Conservation (phyloP, 768 basidiomycete genomes). For the Mycena metata region DNA sequence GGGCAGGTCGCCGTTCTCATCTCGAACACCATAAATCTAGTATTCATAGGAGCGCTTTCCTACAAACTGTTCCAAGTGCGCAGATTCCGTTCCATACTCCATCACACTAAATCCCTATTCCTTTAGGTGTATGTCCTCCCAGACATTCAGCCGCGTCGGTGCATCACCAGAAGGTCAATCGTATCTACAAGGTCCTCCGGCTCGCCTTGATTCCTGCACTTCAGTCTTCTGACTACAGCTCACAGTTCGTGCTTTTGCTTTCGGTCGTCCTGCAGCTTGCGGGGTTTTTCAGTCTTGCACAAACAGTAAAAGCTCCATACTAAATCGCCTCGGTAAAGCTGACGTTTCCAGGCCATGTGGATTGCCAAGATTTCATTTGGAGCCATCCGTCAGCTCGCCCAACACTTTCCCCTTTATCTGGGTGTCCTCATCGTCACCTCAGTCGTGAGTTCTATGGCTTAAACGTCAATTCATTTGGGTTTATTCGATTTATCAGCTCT, state of each 20-base stretch:
- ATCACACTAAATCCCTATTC: neutral
- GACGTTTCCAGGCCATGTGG: constrained; percentile 54
- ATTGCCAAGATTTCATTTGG: constrained; percentile 60
- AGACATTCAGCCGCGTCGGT: constrained; percentile 65
- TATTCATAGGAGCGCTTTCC: constrained; percentile 55
- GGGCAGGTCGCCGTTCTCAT: constrained; percentile 57
- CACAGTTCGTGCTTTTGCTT: constrained; percentile 62
- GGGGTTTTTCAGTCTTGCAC: constrained; percentile 63
- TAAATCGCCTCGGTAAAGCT: neutral
- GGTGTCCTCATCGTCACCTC: constrained; percentile 56
- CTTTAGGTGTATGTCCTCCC: constrained; percentile 58
- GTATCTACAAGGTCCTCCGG: constrained; percentile 60
- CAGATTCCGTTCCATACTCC: neutral
- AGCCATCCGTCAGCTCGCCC: constrained; percentile 49
- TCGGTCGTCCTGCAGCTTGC: constrained; percentile 63
- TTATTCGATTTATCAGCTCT: constrained; percentile 49
- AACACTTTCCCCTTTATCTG: constrained; percentile 54
- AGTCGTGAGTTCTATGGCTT: constrained; percentile 50
- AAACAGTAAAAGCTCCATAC: constrained; percentile 40
- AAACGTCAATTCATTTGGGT: too few relatives aligned
- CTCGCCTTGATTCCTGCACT: neutral
- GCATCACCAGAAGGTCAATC: constrained; percentile 58
- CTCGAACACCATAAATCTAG: constrained; percentile 52
- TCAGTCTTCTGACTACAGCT: neutral
- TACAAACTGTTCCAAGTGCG: constrained; percentile 59